Conservation (phyloP, 495 filamentous ascomycete species). For the Trichoderma gamsii region DNA sequence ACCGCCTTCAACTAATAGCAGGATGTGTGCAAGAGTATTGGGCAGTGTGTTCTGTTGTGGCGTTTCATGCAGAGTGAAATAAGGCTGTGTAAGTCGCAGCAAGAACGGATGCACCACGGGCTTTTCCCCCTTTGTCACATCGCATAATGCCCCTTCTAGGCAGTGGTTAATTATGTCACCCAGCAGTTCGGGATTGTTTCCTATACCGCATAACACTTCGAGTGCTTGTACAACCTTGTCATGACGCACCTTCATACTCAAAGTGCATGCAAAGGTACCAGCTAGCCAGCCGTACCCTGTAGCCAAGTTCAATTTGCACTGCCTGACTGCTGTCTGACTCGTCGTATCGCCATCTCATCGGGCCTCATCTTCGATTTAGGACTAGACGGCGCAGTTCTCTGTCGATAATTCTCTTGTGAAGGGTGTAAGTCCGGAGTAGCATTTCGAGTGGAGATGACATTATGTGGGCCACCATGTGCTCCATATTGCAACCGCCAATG, state of each 20-base stretch:
- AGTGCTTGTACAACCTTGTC: neutral
- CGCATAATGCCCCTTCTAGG: neutral
- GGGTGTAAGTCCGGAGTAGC: no score
- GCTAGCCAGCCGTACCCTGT: neutral
- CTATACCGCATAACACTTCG: neutral
- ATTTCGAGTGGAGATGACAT: no score
- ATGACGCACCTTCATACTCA: neutral
- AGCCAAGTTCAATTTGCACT: neutral
- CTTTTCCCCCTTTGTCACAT: neutral
- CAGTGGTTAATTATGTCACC: neutral
- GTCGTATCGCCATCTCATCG: neutral
- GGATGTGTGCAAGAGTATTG: neutral
- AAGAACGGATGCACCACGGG: neutral
- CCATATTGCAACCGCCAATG: no score
- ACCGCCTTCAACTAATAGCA: neutral
- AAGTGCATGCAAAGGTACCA: neutral
- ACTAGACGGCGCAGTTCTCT: no score
- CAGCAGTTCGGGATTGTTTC: neutral
- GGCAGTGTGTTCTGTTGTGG: neutral
- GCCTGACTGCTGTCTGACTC: neutral
- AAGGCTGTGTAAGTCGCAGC: constrained; percentile 4
- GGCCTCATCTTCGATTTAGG: neutral
- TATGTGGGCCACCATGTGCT: no score
- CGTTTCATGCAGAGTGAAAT: neutral
- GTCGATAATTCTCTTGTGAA: no score